Base-by-base conservation (phyloP, 805 yeast genomes). In the Myxozyma vanderwaltii region DNA sequence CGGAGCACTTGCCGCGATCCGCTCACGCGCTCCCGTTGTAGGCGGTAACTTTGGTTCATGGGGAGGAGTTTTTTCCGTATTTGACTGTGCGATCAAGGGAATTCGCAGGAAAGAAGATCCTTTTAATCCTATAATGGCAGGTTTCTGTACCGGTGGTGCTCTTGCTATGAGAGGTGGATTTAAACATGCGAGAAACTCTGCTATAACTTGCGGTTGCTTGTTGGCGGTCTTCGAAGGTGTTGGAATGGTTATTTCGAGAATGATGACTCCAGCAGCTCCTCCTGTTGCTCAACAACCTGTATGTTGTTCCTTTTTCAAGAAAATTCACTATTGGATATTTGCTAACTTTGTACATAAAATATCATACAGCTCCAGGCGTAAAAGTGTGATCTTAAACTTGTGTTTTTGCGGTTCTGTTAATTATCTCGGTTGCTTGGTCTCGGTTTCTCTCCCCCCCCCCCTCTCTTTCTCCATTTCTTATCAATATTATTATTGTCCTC, bases 21-120 rank as follows among this genome's bases (percentile, higher is more conserved):
- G 90, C 73, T 89, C 97, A 53, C 83, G 99, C 75, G 98, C 97
- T 1, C 99, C 99, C 40, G 97, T 92, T 51, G 91, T 92, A 56
- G 99, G 99, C 67, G 99, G 99, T 72, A 94, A 94, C 76, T 92
- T 94, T 71, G 99, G 99, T 78, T 96, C 89, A 40, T 94, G 99
- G 99, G 99, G 99, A 81, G 99, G 99, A 62, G 79, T 94, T 69
- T 94, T 94, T 73, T 90, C 97, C 35, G 87, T 95, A 13, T 94
- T 86, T 72, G 99, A 94, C 76, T 94, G 99, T 80, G 82, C 91
- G 15, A 96, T 94, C 48, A 94, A 92, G 76, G 96, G 92, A 1
- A 83, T 94, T 44, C 88, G 99, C 80, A 88, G 90, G 76, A 89
- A 97, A 80, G 99, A 94, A 76, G 99, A 94, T 75, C 96, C 98